Percentiles rank a stretch among this genome's conserved stretches.
phyloP scores from a whole-genome alignment of 176 grass and related monocot species.

The Pontederia crassipes region DNA sequence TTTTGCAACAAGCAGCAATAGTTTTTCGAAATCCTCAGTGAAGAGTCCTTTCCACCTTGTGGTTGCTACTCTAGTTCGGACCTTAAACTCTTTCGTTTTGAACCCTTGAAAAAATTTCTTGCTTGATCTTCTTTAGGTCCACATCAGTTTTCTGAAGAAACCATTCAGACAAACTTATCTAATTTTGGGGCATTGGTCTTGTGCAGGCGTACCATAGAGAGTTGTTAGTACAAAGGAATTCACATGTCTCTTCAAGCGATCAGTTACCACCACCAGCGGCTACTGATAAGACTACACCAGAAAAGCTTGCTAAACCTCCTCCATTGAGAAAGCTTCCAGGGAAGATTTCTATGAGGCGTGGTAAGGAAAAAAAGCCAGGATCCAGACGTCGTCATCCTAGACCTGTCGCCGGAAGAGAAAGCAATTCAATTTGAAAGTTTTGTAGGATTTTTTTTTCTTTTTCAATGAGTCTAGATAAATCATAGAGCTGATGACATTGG shows the following conservation, averaged over 20 bases:
- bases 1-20: neutral
- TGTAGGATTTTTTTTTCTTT: constrained; percentile 1
- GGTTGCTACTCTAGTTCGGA: neutral
- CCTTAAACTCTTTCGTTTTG: neutral
- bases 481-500: constrained; percentile 24
- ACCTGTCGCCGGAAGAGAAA: constrained; percentile 21
- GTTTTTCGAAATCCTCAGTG: too few species aligned
- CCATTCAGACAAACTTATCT: too few species aligned
- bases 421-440: constrained; percentile 27
- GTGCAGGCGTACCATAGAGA: constrained; percentile 83
- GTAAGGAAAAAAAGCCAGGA: constrained; percentile 51
- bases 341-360: constrained; percentile 34
- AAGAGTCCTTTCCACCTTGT: neutral
- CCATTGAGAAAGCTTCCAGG: constrained; percentile 40
- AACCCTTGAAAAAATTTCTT: neutral
- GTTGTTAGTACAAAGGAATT: constrained; percentile 46
- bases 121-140: neutral
- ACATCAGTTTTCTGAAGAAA: too few species aligned
- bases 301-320: constrained; percentile 26
- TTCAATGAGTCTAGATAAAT: constrained; percentile 16
- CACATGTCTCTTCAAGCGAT: constrained; percentile 27
- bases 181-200: neutral
- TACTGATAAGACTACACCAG: constrained; percentile 17
- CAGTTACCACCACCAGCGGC: constrained; percentile 28
- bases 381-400: constrained; percentile 42